These are phyloP conservation scores for Hericium erinaceus DNA, from an alignment of 768 basidiomycete genomes.

Conservation along the genomic window DNA sequence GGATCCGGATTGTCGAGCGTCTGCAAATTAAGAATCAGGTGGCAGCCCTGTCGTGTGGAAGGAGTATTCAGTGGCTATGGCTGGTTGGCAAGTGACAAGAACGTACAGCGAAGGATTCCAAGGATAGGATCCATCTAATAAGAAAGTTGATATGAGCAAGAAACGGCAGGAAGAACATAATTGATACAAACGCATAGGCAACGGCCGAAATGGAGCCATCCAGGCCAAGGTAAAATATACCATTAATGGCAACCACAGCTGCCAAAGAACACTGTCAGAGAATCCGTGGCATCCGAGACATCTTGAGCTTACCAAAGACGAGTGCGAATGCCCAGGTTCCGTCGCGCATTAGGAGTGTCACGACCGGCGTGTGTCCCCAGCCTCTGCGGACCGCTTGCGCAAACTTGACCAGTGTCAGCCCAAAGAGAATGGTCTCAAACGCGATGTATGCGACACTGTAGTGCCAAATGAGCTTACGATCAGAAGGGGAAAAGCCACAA, in stretches of 20 bases:
- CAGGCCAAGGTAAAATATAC: conserved; percentile 7
- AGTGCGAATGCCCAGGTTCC: conserved; percentile 19
- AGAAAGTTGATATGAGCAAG: neutral
- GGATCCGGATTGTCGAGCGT: neutral
- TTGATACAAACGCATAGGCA: conserved; percentile 2
- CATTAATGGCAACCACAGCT: conserved; percentile 11
- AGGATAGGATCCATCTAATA: neutral
- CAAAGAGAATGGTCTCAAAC: conserved; percentile 19
- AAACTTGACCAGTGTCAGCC: conserved; percentile 17
- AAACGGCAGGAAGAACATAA: neutral
- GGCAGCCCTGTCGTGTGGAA: neutral
- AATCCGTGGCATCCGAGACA: neutral
- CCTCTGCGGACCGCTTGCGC: conserved; percentile 13
- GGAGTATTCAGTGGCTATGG: neutral
- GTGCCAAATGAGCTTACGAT: neutral
- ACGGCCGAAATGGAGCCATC: conserved; percentile 5
- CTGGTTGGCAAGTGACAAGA: neutral
- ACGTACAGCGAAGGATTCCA: conserved; percentile 1
- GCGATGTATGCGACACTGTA: conserved; percentile 16
- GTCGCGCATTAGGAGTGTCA: conserved; percentile 18
- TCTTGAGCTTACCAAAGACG: conserved; percentile 15
- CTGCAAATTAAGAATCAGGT: conserved; percentile 2
- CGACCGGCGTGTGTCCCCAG: conserved; percentile 15
- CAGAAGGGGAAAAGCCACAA: neutral
- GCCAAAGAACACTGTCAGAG: neutral